These are phyloP conservation scores for Arxiozyma telluris DNA, from an alignment of 1,139 yeast genomes.

Conservation along the genomic window DNA sequence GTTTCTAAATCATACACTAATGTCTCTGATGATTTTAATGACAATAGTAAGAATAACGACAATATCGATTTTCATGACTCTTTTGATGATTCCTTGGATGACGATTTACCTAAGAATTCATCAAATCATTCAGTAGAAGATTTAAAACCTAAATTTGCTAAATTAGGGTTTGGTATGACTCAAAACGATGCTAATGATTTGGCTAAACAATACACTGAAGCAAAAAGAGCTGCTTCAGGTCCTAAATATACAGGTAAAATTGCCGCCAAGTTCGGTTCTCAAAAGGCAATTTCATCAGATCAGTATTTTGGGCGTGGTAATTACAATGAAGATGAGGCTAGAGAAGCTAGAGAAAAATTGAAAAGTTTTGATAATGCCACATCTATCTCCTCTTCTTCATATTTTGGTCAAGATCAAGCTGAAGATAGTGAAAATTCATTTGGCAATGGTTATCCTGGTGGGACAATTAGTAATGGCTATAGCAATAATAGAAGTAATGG, in stretches of 20 bases:
- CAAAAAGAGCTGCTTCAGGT: slow-evolving; percentile 35
- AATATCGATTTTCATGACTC: slow-evolving; percentile 2
- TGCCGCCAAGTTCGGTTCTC: slow-evolving; percentile 69
- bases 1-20: neutral
- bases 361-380: slow-evolving; percentile 79
- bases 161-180: slow-evolving; percentile 78
- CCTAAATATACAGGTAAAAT: slow-evolving; percentile 59
- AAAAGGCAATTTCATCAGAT: slow-evolving; percentile 93
- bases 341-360: slow-evolving; percentile 71
- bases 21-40: neutral
- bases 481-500: slow-evolving; percentile 12
- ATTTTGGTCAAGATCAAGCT: slow-evolving; percentile 79
- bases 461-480: slow-evolving; percentile 15
- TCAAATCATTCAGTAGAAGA: slow-evolving; percentile 36
- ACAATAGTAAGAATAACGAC: slow-evolving; percentile 7
- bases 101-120: slow-evolving; percentile 20
- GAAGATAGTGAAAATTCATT: slow-evolving; percentile 7
- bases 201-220: slow-evolving; percentile 35
- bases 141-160: slow-evolving; percentile 65
- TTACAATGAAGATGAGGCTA: slow-evolving; percentile 67
- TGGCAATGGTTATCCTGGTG: slow-evolving; percentile 5
- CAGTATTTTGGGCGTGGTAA: slow-evolving; percentile 85
- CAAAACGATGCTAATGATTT: slow-evolving; percentile 40
- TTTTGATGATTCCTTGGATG: slow-evolving; percentile 5
- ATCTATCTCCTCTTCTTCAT: slow-evolving; percentile 82